These are phyloP conservation scores for Elaeagnus macrophylla DNA, from an alignment of 306 rosid species.

Conservation along the genomic window DNA sequence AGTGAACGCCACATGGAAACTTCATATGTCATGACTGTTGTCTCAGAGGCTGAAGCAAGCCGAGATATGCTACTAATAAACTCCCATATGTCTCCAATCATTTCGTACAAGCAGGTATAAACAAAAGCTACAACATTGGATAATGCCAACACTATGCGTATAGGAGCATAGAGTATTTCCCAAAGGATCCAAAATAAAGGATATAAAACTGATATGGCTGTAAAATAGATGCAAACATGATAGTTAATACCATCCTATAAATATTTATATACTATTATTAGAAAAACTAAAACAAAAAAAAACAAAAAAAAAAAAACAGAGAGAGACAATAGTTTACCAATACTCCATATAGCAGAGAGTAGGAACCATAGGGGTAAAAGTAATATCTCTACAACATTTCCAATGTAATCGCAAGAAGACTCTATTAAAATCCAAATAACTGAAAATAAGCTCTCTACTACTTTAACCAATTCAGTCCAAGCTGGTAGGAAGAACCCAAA, in stretches of 20 bases:
- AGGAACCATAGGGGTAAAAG: conserved; percentile 59
- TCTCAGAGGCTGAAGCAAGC: conserved; percentile 69
- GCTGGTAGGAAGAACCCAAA: conserved; percentile 65
- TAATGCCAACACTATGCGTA: conserved; percentile 40
- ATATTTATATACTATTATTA: conserved; percentile 6
- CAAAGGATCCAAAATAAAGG: conserved; percentile 61
- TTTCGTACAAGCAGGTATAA: conserved; percentile 23
- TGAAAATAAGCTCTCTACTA: conserved; percentile 45
- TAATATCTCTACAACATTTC: conserved; percentile 48
- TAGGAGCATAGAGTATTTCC: conserved; percentile 65
- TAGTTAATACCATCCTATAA: conserved; percentile 12
- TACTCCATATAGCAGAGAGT: conserved; percentile 41
- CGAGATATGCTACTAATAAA: conserved; percentile 43
- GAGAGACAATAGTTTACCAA: conserved; percentile 51
- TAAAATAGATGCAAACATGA: conserved; percentile 22
- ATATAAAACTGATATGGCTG: conserved; percentile 55
- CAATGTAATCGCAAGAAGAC: conserved; percentile 39
- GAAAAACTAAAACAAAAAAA: conserved; percentile 4
- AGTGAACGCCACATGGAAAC: conserved; percentile 79
- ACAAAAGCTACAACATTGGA: conserved; percentile 38
- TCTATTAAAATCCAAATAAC: conserved; percentile 45
- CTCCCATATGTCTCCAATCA: conserved; percentile 42
- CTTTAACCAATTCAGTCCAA: conserved; percentile 33
- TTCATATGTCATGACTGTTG: conserved; percentile 49
- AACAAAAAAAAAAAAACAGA: conserved; percentile 5